Percentiles rank a stretch among this genome's conserved stretches.
phyloP scores from a whole-genome alignment of 2,329 filamentous ascomycete genomes.

The Microcyclosporella mali region DNA sequence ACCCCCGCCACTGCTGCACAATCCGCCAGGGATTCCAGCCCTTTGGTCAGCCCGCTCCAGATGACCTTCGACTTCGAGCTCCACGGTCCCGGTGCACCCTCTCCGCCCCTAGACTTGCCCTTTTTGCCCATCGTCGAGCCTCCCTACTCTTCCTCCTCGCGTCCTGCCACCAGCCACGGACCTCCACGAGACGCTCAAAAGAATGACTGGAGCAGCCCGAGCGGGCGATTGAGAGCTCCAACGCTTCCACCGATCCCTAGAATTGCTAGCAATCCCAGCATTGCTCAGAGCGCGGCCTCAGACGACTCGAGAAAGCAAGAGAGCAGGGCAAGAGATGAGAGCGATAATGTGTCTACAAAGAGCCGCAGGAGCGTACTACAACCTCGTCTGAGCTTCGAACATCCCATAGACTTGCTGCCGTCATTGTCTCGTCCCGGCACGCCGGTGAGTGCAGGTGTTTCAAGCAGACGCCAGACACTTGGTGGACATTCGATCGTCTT shows the following conservation, averaged over 20 bases:
- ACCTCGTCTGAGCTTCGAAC: slow-evolving; percentile 17
- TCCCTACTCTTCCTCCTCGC: neutral
- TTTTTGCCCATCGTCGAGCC: slow-evolving; percentile 10
- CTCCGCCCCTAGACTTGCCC: slow-evolving; percentile 3
- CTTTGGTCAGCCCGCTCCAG: slow-evolving; percentile 24
- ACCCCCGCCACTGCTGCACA: neutral
- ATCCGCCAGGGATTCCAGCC: neutral
- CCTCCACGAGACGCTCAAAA: neutral
- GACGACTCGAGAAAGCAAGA: neutral
- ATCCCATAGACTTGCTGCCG: slow-evolving; percentile 10
- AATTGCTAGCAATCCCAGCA: slow-evolving; percentile 23
- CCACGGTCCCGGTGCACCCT: neutral
- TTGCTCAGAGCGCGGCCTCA: slow-evolving; percentile 3
- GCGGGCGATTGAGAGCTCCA: slow-evolving; percentile 34
- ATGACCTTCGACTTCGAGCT: slow-evolving; percentile 30
- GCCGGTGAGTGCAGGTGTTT: neutral
- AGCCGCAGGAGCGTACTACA: slow-evolving; percentile 11
- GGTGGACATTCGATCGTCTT: slow-evolving; percentile 6
- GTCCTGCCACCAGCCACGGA: slow-evolving; percentile 24
- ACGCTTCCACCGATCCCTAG: slow-evolving; percentile 39
- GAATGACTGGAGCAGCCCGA: neutral
- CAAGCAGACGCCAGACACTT: slow-evolving; percentile 14
- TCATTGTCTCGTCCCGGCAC: slow-evolving; percentile 8
- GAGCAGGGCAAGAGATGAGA: slow-evolving; percentile 9
- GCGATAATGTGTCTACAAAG: slow-evolving; percentile 10